These are phyloP conservation scores for Lactarius pseudohatsudake DNA, from an alignment of 768 basidiomycete species.

Conservation along the genomic window DNA sequence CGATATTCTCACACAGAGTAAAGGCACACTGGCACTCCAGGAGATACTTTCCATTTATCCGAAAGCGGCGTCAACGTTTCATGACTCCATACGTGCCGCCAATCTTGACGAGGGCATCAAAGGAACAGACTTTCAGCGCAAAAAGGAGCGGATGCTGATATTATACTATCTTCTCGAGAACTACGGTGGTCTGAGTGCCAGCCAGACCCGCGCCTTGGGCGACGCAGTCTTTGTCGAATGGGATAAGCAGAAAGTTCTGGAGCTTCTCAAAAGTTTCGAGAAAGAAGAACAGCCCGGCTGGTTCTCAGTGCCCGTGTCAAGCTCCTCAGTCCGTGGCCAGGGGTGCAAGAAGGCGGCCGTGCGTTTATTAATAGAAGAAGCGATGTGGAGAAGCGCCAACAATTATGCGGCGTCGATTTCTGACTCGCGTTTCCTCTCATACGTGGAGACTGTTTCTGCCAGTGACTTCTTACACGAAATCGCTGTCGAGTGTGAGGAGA, in stretches of 20 bases:
- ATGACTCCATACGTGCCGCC: not conserved
- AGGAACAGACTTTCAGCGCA: not conserved
- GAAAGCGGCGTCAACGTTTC: not conserved
- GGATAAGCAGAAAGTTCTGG: not conserved
- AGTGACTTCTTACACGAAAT: not conserved
- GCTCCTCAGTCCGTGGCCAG: no score
- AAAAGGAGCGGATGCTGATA: not conserved
- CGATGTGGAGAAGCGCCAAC: not conserved
- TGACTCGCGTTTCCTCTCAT: constrained; percentile 8
- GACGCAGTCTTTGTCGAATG: not conserved
- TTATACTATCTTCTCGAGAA: not conserved
- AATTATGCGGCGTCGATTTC: not conserved
- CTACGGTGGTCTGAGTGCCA: not conserved
- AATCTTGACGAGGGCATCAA: not conserved
- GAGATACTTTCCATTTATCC: not conserved
- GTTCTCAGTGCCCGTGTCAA: no score
- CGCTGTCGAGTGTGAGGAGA: not conserved
- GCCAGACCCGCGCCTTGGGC: not conserved
- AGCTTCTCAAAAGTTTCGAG: not conserved
- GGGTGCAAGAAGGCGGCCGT: no score
- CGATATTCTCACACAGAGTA: not conserved
- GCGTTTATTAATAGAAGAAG: no score
- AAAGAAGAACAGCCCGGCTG: not conserved
- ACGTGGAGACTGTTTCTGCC: not conserved
- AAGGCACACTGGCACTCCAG: not conserved